A percentile compares a stretch with the other conserved stretches of the same genome.
phyloP scores from a whole-genome alignment of 306 rosid genomes.

The Medicago lupulina region DNA sequence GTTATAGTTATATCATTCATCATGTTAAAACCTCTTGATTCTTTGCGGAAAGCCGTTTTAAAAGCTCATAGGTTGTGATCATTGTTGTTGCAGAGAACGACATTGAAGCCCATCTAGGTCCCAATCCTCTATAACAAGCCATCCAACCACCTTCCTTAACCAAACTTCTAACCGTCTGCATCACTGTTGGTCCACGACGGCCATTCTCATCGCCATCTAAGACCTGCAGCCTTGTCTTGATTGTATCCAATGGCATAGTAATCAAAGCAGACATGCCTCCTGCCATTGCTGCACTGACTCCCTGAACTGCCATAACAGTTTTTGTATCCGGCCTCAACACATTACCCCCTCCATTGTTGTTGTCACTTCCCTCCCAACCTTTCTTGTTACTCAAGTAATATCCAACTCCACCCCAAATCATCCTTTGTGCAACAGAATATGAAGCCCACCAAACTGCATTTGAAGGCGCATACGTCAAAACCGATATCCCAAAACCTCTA shows the following conservation, averaged over 20 bases:
- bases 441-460: constrained; percentile 98
- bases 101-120: constrained; percentile 90
- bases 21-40: constrained; percentile 65
- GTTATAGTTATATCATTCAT: constrained; percentile 35
- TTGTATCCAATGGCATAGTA: constrained; percentile 89
- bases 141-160: constrained; percentile 88
- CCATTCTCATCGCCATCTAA: constrained; percentile 86
- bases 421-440: constrained; percentile 73
- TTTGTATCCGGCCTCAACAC: constrained; percentile 63
- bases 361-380: constrained; percentile 46
- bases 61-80: constrained; percentile 94
- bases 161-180: constrained; percentile 76
- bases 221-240: constrained; percentile 87
- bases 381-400: constrained; percentile 59
- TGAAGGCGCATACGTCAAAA: constrained; percentile 84
- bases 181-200: constrained; percentile 69
- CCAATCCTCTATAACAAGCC: constrained; percentile 91
- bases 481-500: constrained; percentile 58
- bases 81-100: constrained; percentile 92
- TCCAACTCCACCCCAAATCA: constrained; percentile 84
- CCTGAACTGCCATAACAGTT: constrained; percentile 84
- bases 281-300: constrained; percentile 91
- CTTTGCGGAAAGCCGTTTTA: constrained; percentile 83
- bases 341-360: constrained; percentile 29
- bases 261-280: constrained; percentile 86